Evolutionary conservation across 2,329 filamentous ascomycete species (phyloP).

Genomic region (Claviceps paspali): DNA sequence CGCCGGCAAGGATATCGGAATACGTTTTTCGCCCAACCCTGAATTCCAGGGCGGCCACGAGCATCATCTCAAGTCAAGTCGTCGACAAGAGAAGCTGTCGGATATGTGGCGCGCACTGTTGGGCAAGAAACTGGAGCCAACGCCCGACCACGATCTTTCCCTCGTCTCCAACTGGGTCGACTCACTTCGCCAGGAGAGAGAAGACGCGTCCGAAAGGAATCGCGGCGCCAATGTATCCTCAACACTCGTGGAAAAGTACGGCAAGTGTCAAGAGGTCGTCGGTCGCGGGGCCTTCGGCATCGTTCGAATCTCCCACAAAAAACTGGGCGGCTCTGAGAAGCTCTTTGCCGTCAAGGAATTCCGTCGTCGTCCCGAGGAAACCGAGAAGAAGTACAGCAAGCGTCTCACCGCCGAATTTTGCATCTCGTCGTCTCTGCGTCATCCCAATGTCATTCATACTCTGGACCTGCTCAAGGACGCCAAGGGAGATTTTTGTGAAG

Average conservation of each 20-base stretch:
- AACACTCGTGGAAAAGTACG: conserved; percentile 88
- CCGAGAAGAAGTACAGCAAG: conserved; percentile 95
- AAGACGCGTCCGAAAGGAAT: conserved; percentile 70
- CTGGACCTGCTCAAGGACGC: conserved; percentile 88
- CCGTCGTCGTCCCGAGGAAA: conserved; percentile 83
- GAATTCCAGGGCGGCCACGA: conserved; percentile 57
- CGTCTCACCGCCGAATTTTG: conserved; percentile 94
- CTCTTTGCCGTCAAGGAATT: conserved; percentile 98
- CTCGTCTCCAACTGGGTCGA: conserved; percentile 95
- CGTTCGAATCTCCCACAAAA: conserved; percentile 93
- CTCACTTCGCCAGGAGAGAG: conserved; percentile 77
- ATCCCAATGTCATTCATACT: conserved; percentile 96
- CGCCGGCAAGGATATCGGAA: conserved; percentile 21
- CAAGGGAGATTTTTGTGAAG: conserved; percentile 95
- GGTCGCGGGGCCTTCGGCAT: conserved; percentile 95
- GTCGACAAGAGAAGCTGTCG: conserved; percentile 84
- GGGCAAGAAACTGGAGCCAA: conserved; percentile 65
- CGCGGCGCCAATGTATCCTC: conserved; percentile 53
- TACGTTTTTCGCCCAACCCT: conserved; percentile 36
- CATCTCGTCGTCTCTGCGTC: conserved; percentile 89
- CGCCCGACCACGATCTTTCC: conserved; percentile 67
- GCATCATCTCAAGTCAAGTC: conserved; percentile 77
- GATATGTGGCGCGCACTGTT: conserved; percentile 83
- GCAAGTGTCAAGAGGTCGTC: conserved; percentile 94
- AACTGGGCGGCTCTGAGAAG: conserved; percentile 73